Evolutionary conservation across 352 stramenopile species (phyloP).

Genomic region (Phytophthora chlamydospora): DNA sequence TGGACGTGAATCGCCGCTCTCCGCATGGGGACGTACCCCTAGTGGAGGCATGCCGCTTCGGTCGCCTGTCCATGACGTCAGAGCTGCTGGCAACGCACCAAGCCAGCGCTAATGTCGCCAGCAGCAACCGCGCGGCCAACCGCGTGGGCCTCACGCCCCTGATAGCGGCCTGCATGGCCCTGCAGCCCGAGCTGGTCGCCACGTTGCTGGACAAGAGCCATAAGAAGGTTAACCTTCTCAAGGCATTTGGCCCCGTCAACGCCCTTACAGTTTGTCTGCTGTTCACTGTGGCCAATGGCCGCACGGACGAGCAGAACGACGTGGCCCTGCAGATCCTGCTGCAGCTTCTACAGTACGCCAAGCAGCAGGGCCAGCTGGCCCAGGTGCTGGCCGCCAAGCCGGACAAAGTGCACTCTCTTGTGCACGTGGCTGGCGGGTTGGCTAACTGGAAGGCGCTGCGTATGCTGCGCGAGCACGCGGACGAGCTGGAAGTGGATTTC

Average conservation of each 20-base stretch:
- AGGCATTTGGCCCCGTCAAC: slow-evolving; percentile 50
- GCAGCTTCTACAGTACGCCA: slow-evolving; percentile 45
- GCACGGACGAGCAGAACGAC: slow-evolving; percentile 48
- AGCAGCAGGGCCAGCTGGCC: slow-evolving; percentile 35
- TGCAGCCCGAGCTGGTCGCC: slow-evolving; percentile 46
- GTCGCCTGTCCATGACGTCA: slow-evolving; percentile 47
- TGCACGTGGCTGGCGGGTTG: slow-evolving; percentile 58
- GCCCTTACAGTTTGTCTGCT: slow-evolving; percentile 48
- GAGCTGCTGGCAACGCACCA: slow-evolving; percentile 34
- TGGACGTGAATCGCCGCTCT: slow-evolving; percentile 52
- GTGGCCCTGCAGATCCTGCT: slow-evolving; percentile 46
- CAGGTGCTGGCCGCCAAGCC: slow-evolving; percentile 46
- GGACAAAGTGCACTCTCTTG: slow-evolving; percentile 49
- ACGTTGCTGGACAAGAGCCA: slow-evolving; percentile 35
- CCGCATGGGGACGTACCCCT: slow-evolving; percentile 47
- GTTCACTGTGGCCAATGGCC: slow-evolving; percentile 63
- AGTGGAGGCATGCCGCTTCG: slow-evolving; percentile 65
- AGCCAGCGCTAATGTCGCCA: slow-evolving; percentile 45
- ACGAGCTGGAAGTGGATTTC: slow-evolving; percentile 37
- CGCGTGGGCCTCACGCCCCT: slow-evolving; percentile 51
- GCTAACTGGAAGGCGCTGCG: slow-evolving; percentile 54
- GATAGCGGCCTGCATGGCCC: slow-evolving; percentile 61
- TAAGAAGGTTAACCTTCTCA: slow-evolving; percentile 36
- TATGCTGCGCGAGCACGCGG: slow-evolving; percentile 36
- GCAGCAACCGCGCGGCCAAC: slow-evolving; percentile 42